Conservation (phyloP, 2,329 filamentous ascomycete genomes). For the Scedosporium boydii region DNA sequence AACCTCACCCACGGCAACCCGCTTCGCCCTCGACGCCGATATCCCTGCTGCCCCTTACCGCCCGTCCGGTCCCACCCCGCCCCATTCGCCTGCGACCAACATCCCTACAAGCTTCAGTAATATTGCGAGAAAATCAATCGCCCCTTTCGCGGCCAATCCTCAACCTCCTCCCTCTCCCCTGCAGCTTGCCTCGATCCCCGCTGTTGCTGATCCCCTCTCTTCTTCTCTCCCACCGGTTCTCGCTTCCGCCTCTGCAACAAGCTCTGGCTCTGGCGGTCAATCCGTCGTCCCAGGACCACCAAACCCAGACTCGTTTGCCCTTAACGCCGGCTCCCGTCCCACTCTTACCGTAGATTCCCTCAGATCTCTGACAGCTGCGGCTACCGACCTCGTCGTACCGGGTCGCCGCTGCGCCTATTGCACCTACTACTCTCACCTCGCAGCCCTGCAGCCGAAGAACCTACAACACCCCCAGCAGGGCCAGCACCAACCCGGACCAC, state of each 20-base stretch:
- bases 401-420: background rate
- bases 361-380: background rate
- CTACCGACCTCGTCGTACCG: background rate
- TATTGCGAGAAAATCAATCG: background rate
- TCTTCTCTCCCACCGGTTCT: background rate
- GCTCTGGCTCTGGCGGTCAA: background rate
- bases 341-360: background rate
- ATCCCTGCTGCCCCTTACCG: background rate
- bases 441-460: background rate
- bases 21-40: background rate
- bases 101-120: background rate
- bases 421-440: background rate
- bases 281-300: background rate
- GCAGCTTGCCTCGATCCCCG: background rate
- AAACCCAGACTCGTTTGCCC: background rate
- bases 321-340: background rate
- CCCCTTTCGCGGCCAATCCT: background rate
- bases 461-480: background rate
- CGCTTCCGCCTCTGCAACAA: background rate
- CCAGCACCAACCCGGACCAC: background rate
- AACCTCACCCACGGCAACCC: background rate
- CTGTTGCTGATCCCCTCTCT: background rate
- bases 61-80: background rate
- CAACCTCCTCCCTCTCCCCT: background rate
- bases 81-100: slow-evolving; percentile 1